phyloP scores from a whole-genome alignment of 768 basidiomycete genomes.

The Rhodotorula kratochvilovae region DNA sequence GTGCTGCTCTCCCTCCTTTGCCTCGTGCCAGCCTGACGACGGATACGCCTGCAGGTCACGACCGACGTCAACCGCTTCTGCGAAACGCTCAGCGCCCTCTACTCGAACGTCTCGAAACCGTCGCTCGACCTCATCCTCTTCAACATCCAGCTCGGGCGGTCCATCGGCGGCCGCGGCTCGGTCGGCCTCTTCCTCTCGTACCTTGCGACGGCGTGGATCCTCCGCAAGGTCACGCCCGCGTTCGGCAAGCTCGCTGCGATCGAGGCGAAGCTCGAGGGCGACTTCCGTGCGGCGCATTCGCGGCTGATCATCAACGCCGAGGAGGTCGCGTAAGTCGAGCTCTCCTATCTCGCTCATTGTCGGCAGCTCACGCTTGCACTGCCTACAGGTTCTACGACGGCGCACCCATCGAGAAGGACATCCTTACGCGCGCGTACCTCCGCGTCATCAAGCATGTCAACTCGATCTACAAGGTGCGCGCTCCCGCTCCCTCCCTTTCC shows the following conservation, averaged over 20 bases:
- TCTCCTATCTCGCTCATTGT: neutral
- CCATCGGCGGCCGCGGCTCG: constrained; percentile 80
- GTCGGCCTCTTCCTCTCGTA: constrained; percentile 75
- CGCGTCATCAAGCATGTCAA: constrained; percentile 82
- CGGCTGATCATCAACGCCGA: constrained; percentile 83
- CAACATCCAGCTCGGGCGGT: constrained; percentile 80
- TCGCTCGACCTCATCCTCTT: constrained; percentile 84
- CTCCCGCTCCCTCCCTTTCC: neutral
- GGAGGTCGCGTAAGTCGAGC: constrained; percentile 71
- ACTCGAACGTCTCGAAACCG: constrained; percentile 91
- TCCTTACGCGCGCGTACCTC: constrained; percentile 70
- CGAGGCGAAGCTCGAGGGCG: constrained; percentile 84
- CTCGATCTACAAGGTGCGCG: constrained; percentile 72
- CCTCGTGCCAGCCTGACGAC: too few relatives aligned
- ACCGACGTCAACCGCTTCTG: constrained; percentile 87
- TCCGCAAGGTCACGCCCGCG: constrained; percentile 73
- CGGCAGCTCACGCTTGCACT: neutral
- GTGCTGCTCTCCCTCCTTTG: neutral
- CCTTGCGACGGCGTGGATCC: constrained; percentile 73
- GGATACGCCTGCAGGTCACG: constrained; percentile 53
- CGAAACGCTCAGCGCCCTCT: constrained; percentile 75
- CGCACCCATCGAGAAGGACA: constrained; percentile 72
- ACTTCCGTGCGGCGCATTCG: constrained; percentile 80
- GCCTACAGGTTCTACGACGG: constrained; percentile 79
- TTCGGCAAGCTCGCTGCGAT: constrained; percentile 85